Percentiles rank a stretch among this genome's conserved stretches.
These are phyloP conservation scores for Pythium oligandrum DNA, from an alignment of 352 stramenopile genomes.

Conservation along the genomic window DNA sequence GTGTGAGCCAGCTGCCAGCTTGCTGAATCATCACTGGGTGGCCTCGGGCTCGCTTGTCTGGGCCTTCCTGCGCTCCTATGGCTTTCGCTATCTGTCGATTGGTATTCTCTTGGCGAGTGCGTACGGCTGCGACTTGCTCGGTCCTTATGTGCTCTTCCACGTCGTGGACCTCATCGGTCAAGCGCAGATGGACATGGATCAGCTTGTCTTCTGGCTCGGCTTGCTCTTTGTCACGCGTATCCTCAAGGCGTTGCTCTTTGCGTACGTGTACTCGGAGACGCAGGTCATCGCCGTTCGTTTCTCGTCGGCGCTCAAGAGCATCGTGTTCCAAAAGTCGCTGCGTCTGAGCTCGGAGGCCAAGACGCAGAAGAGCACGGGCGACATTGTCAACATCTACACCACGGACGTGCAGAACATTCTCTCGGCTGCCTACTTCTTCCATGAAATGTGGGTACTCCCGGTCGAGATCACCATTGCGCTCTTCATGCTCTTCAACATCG, in stretches of 20 bases:
- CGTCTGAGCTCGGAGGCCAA: conserved; percentile 30
- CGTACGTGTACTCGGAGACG: conserved; percentile 56
- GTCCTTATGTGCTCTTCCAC: conserved; percentile 60
- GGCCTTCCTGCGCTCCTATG: conserved; percentile 50
- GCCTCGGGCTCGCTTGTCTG: conserved; percentile 42
- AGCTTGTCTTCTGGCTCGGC: conserved; percentile 54
- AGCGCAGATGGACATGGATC: conserved; percentile 18
- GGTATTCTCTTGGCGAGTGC: conserved; percentile 33
- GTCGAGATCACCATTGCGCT: conserved; percentile 44
- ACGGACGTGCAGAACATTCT: conserved; percentile 58
- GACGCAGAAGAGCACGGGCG: conserved; percentile 30
- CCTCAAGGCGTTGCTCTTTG: conserved; percentile 56
- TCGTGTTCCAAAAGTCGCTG: conserved; percentile 73
- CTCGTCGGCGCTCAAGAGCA: conserved; percentile 58
- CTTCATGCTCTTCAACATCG: conserved; percentile 45
- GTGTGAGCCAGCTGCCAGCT: conserved; percentile 38
- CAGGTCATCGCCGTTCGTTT: conserved; percentile 61
- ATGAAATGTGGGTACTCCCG: conserved; percentile 67
- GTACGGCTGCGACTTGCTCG: conserved; percentile 52
- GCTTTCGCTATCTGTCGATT: conserved; percentile 37
- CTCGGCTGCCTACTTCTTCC: conserved; percentile 53
- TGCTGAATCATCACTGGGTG: conserved; percentile 57
- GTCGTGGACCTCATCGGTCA: conserved; percentile 41
- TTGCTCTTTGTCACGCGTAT: conserved; percentile 55
- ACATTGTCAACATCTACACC: conserved; percentile 54